Percentiles rank a stretch among this genome's conserved stretches.
Conservation (phyloP, 2,329 filamentous ascomycete species). For the Colletotrichum acutatum region DNA sequence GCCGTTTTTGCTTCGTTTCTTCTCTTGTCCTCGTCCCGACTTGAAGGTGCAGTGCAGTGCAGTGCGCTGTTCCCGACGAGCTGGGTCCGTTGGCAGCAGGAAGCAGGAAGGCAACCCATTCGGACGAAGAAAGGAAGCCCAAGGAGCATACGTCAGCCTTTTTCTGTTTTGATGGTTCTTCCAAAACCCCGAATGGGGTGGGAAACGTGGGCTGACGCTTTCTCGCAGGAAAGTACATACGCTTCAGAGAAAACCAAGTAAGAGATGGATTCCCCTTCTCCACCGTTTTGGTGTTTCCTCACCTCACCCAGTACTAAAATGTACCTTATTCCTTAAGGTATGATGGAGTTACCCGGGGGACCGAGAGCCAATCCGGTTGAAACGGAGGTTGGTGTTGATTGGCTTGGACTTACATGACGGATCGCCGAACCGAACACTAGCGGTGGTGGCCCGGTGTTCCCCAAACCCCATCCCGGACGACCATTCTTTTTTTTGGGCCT, state of each 20-base stretch:
- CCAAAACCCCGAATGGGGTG: neutral
- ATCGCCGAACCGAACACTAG: constrained; percentile 25
- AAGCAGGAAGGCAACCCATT: neutral
- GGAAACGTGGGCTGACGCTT: neutral
- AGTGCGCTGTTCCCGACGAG: neutral
- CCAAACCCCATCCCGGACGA: constrained; percentile 31
- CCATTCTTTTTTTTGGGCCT: neutral
- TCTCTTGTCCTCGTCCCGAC: neutral
- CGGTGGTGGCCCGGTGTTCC: constrained; percentile 30
- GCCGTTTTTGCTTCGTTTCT: neutral
- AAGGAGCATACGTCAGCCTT: neutral
- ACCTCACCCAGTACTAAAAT: neutral
- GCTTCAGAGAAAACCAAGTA: neutral
- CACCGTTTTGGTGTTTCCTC: neutral
- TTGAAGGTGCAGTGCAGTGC: neutral
- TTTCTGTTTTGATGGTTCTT: neutral
- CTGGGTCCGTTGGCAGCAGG: neutral
- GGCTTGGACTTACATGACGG: constrained; percentile 5
- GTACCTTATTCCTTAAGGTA: neutral
- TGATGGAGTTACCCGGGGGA: constrained; percentile 13
- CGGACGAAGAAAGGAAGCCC: neutral
- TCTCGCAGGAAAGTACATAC: neutral
- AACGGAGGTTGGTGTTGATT: constrained; percentile 14
- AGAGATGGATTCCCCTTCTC: neutral
- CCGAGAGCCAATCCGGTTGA: constrained; percentile 25